Base-by-base conservation (phyloP, 1,139 yeast genomes). In the Zygoascus sp. region DNA sequence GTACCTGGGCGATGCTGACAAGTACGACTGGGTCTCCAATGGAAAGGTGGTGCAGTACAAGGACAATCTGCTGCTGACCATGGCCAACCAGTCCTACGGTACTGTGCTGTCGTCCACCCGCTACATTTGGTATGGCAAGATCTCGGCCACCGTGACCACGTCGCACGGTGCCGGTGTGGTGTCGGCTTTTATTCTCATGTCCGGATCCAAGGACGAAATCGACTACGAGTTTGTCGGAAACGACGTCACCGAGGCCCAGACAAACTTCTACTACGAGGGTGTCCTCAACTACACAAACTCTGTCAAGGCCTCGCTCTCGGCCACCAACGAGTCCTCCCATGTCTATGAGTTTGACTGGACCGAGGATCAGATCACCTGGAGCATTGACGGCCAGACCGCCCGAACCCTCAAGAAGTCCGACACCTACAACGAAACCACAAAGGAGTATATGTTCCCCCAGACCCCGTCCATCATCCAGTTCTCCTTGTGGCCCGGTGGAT, bases 401-500 rank as follows among this genome's bases (percentile, higher is more conserved):
- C 83, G 97, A 69, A 80, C 86, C 3, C 73, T 89, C 58, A 64
- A 73, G 45, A 83, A 71, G 62, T 68, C 69, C 16, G 85, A 78
- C 54, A 88, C 96, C 21, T 82, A 71, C 65, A 88, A 89, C 66
- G 64, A 66, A 5, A 84, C 96, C 15, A 53, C 76, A 9, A 70
- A 78, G 8, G 58, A 61, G 19, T 87, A 80, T 68, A 67, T 68
- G 51, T 90, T 65, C 70, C 97, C 97, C n/a, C 94, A 87, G 68
- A 88, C 97, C 3, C 97, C 97, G 1, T 73, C 92, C 44, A 78
- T 95, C 61, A 68, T 90, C 49, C 95, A 90, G 68, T 68, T 87
- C 48, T 88, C 96, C 5, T 66, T 90, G 52, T 90, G 97, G 97
- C 96, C 97, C 3, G 97, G 86, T 65, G 97, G 97, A 51, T 76